These are phyloP conservation scores for Daldinia bambusicola DNA, from an alignment of 495 filamentous ascomycete species.

Conservation along the genomic window DNA sequence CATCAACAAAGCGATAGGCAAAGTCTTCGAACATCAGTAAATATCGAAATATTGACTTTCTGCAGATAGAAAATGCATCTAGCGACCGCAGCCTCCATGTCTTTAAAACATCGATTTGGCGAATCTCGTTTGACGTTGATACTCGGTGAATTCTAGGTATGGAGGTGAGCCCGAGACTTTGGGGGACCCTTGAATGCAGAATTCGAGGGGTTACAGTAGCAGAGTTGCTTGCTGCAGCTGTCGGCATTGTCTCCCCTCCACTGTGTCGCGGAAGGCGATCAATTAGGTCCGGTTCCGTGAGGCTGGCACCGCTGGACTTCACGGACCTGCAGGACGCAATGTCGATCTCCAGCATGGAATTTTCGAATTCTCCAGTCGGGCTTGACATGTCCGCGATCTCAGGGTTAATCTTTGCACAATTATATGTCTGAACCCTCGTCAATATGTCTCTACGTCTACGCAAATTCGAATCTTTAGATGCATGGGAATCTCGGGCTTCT, in stretches of 20 bases:
- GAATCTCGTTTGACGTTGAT: neutral
- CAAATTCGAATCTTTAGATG: no score
- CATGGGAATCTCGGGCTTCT: neutral
- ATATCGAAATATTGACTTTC: neutral
- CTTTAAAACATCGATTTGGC: neutral
- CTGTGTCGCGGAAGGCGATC: constrained; percentile 1
- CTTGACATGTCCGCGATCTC: neutral
- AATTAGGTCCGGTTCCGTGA: constrained; percentile 29
- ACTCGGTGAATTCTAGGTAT: constrained; percentile 12
- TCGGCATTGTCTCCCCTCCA: constrained; percentile 10
- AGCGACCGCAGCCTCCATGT: neutral
- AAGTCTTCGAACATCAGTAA: constrained; percentile 11
- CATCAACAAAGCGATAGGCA: neutral
- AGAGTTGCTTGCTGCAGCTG: neutral
- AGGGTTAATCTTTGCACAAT: constrained; percentile 4
- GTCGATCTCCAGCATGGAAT: constrained; percentile 25
- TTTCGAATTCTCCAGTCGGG: constrained; percentile 7
- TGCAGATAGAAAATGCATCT: neutral
- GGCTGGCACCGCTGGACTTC: constrained; percentile 15
- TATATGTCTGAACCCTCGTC: neutral
- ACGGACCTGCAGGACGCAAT: constrained; percentile 30
- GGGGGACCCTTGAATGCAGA: constrained; percentile 34
- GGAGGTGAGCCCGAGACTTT: constrained; percentile 33
- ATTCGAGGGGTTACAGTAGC: constrained; percentile 24
- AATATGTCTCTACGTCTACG: neutral